Evolutionary conservation across 768 basidiomycete species (phyloP).

Genomic region (Russula brevipes): DNA sequence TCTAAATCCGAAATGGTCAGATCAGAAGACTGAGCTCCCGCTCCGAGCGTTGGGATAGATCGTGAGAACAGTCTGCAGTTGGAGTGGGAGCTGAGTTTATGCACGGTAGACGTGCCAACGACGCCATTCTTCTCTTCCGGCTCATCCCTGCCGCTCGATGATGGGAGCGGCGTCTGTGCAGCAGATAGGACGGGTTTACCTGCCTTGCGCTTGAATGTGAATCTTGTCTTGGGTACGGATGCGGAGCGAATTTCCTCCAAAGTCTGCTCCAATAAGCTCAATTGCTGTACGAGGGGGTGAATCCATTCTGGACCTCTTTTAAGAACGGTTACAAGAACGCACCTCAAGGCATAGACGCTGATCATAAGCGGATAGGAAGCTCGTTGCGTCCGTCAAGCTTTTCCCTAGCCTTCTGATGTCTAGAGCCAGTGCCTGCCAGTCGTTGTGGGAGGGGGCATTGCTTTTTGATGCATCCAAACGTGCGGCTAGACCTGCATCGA

Average conservation of each 20-base stretch:
- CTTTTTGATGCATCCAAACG: slow-evolving; percentile 42
- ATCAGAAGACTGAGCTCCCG: slow-evolving; percentile 40
- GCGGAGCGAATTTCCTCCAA: slow-evolving; percentile 48
- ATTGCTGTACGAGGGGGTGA: slow-evolving; percentile 44
- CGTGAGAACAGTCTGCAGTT: slow-evolving; percentile 43
- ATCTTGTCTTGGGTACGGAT: slow-evolving; percentile 51
- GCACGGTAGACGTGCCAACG: slow-evolving; percentile 29
- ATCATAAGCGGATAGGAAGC: slow-evolving; percentile 65
- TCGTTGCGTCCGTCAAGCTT: slow-evolving; percentile 56
- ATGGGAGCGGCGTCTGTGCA: not conserved
- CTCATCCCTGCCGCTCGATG: not conserved
- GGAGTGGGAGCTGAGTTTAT: slow-evolving; percentile 43
- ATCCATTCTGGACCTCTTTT: not conserved
- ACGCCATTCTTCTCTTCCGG: slow-evolving; percentile 15
- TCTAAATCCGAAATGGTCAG: slow-evolving; percentile 63
- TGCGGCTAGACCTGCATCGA: slow-evolving; percentile 42
- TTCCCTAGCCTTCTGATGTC: slow-evolving; percentile 54
- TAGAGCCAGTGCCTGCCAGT: slow-evolving; percentile 7
- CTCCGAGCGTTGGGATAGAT: slow-evolving; percentile 31
- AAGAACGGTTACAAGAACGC: slow-evolving; percentile 27
- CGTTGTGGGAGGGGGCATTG: slow-evolving; percentile 27
- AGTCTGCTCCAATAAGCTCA: slow-evolving; percentile 54
- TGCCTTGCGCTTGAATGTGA: slow-evolving; percentile 56
- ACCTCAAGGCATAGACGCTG: slow-evolving; percentile 69
- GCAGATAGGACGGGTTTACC: slow-evolving; percentile 23